Evolutionary conservation across 2,329 filamentous ascomycete genomes (phyloP).

Genomic region (Tympanopsis confertula): DNA sequence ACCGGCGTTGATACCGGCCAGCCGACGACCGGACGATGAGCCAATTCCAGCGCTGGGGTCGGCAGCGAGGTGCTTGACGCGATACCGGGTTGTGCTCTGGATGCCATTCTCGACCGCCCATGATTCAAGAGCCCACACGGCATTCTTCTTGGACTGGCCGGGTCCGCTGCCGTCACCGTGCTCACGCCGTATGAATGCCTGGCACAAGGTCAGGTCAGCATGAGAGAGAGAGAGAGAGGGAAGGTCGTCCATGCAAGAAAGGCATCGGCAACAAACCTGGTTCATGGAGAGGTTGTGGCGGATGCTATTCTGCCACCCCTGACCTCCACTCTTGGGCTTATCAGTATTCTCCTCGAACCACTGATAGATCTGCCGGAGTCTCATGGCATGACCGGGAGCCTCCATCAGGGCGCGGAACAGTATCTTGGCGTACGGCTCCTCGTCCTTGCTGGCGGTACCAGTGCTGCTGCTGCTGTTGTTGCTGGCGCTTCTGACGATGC

Average conservation of each 20-base stretch:
- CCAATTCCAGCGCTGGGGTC: too few relatives aligned
- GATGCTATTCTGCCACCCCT: conserved; percentile 92
- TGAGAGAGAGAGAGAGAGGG: conserved; percentile 1
- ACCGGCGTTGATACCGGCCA: too few relatives aligned
- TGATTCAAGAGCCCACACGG: conserved; percentile 65
- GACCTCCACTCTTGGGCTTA: conserved; percentile 52
- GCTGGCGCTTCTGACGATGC: too few relatives aligned
- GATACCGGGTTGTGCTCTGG: conserved; percentile 74
- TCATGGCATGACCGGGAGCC: conserved; percentile 56
- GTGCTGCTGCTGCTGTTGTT: too few relatives aligned
- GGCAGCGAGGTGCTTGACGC: conserved; percentile 18
- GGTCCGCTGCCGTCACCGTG: conserved; percentile 18
- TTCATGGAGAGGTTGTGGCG: conserved; percentile 97
- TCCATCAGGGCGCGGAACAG: conserved; percentile 68
- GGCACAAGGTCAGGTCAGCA: conserved; percentile 7
- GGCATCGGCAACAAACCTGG: conserved; percentile 42
- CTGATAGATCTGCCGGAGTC: conserved; percentile 75
- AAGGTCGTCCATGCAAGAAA: not conserved
- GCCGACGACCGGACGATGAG: too few relatives aligned
- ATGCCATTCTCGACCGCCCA: conserved; percentile 63
- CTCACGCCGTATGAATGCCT: conserved; percentile 8
- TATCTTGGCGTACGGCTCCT: conserved; percentile 69
- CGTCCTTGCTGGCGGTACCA: conserved; percentile 18
- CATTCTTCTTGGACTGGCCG: conserved; percentile 51
- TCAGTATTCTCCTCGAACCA: conserved; percentile 79